Base-by-base conservation (phyloP, 768 basidiomycete genomes). In the Russula emetica region DNA sequence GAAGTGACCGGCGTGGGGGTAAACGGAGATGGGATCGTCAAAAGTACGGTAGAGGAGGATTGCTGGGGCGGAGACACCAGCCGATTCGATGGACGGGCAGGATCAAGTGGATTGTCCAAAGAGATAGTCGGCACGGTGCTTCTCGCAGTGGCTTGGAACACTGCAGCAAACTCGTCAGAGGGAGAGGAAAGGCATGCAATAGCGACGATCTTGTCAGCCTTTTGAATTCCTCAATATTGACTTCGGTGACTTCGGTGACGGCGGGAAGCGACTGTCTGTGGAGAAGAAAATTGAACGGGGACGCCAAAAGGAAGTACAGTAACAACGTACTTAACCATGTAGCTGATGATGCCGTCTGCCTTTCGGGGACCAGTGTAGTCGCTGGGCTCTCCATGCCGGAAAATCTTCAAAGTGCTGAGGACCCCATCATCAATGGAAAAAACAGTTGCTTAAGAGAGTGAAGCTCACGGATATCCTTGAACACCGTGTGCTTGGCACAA, bases 331-430 rank as follows among this genome's bases (percentile, higher is more conserved):
- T 98, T 98, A 80, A 83, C 74, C 96, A 98, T 98, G 79, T 97
- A 97, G 75, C 86, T 86, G 73, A 96, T 79, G 71, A 99, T 99
- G 20, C 97, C 95, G 67, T 98, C 97, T 11, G 94, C 89, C 75
- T 97, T 92, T 57, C 97, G 82, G 18, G 94, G 90, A 51, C 97
- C 97, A 60, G 71, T 74, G 76, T 98, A 99, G 26, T 98, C 94
- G 1, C 80, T 74, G 24, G 87, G 73, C 28, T 83, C 83, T 53
- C 97, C 97, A 62, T 88, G 83, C 69, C 87, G 87, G 85, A 94
- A 98, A 28, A 98, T 87, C 74, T 96, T 94, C 67, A 97, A 76
- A 16, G 93, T 93, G 5, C 92, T 93, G 67, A 58, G 36, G 1
- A 20, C 1, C 53, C 20, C n/a, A 34, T 26, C 38, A 24, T 51